phyloP scores from a whole-genome alignment of 1,284 basidiomycete species.

The Caloboletus firmus region DNA sequence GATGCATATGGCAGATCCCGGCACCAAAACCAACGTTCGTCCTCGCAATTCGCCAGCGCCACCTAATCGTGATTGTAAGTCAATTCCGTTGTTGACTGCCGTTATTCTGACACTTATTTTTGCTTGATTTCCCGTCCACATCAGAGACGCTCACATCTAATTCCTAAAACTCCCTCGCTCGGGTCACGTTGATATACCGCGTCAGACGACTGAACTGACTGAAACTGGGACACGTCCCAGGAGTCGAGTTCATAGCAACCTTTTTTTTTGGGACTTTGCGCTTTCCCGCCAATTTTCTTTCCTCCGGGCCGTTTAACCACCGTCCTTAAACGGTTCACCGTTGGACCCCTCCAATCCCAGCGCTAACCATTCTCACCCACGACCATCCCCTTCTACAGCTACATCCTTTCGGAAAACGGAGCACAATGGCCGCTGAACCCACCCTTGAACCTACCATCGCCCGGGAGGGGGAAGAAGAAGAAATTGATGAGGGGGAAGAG shows the following conservation, averaged over 20 bases:
- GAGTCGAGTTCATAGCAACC: not conserved
- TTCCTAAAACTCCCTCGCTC: conserved; percentile 3
- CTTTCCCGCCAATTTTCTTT: not conserved
- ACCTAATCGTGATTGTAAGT: conserved; percentile 8
- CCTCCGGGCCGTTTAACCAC: conserved; percentile 13
- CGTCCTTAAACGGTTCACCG: conserved; percentile 7
- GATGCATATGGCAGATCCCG: conserved; percentile 20
- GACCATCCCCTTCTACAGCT: not conserved
- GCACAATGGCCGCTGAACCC: conserved; percentile 26
- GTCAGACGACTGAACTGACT: conserved; percentile 5
- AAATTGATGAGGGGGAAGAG: conserved; percentile 27
- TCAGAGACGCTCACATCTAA: conserved; percentile 12
- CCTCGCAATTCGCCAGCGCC: conserved; percentile 20
- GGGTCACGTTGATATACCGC: conserved; percentile 4
- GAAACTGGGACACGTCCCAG: not conserved
- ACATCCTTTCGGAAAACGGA: conserved; percentile 2
- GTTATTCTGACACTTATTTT: conserved; percentile 17
- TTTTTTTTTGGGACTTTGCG: not conserved
- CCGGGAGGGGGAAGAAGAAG: conserved; percentile 7
- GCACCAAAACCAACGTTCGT: conserved; percentile 28
- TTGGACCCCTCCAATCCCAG: conserved; percentile 1
- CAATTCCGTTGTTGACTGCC: conserved; percentile 19
- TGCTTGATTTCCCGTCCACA: not conserved
- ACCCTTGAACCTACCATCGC: conserved; percentile 7
- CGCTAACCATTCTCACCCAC: conserved; percentile 9